Base-by-base conservation (phyloP, 345 rosid genomes). In the Acer yangbiense region DNA sequence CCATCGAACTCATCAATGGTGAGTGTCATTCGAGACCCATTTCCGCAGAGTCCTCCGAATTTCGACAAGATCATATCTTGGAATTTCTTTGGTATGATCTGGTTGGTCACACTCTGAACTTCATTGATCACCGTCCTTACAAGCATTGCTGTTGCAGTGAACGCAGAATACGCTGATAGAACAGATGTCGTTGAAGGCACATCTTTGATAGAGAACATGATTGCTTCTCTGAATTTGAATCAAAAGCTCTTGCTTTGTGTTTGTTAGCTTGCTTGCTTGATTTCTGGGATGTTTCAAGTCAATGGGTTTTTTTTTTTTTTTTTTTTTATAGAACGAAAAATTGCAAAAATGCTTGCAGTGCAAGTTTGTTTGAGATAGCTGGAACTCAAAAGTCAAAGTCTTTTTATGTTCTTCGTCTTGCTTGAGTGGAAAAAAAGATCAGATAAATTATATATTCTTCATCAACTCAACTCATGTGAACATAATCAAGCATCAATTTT, bases 91-190 rank as follows among this genome's bases (percentile, higher is more conserved):
- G 81, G 79, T 10, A 77, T 43, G 3, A 77, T 44, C 27, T 77
- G 81, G 72, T 13, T 69, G 61, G 68, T 29, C 58, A 77, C 2
- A 5, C 65, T 11, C 44, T 65, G 72, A 3, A 66, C 23, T 58
- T 82, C 84, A 0, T 25, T 74, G 20, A 65, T 25, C 32, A 74
- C 43, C 3, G 79, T 55, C 10, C 25, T 32, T 18, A 71, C 73
- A 20, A 75, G 74, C 82, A 78, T 78, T 29, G 74, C 54, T 8
- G 80, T 61, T 39, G 81, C 83, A 2, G 74, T 75, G 73, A 72
- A 63, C n/a, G 73, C 4, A 2, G 82, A 62, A 41, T 48, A 72
- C 6, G 78, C 55, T 7, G 80, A 67, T 13, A 81, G 62, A 35
- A 78, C 66, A 23, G 80, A 68, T 18, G 86, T 20, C 2, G 82